Percentiles rank a stretch among this genome's conserved stretches.
These are phyloP conservation scores for Baudoinia panamericana DNA, from an alignment of 495 filamentous ascomycete species.

Conservation along the genomic window DNA sequence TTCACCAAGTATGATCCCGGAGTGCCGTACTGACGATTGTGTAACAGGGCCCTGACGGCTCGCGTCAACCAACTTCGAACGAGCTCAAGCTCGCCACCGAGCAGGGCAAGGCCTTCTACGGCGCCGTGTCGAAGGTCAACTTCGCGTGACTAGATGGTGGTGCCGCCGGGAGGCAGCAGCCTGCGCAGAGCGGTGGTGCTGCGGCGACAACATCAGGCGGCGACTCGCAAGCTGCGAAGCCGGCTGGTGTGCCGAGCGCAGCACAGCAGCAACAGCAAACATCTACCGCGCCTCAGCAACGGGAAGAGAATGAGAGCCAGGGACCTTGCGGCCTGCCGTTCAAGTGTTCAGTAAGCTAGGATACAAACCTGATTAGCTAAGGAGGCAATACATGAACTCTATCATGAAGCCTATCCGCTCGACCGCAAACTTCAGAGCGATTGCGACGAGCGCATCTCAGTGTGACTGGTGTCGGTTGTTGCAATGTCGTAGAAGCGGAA, in stretches of 20 bases:
- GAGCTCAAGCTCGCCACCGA: constrained; percentile 67
- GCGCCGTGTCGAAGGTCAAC: constrained; percentile 56
- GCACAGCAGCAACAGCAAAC: constrained; percentile 16
- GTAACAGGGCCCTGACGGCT: constrained; percentile 49
- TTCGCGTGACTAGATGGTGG: constrained; percentile 71
- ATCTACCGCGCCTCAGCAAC: constrained; percentile 12
- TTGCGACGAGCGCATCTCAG: too few relatives aligned
- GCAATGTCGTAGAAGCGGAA: too few relatives aligned
- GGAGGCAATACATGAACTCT: too few relatives aligned
- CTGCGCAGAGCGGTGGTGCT: constrained; percentile 1
- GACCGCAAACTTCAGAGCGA: too few relatives aligned
- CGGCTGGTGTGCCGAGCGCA: constrained; percentile 2
- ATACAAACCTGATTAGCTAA: not conserved
- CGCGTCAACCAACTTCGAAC: constrained; percentile 56
- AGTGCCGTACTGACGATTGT: constrained; percentile 8
- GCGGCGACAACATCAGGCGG: constrained; percentile 3
- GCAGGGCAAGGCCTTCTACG: constrained; percentile 83
- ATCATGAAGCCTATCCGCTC: too few relatives aligned
- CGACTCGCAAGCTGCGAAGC: constrained; percentile 3
- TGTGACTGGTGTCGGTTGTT: too few relatives aligned
- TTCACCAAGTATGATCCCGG: not conserved
- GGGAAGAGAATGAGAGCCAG: constrained; percentile 27
- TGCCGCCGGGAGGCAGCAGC: constrained; percentile 14
- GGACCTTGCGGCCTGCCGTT: constrained; percentile 60
- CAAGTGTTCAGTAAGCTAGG: constrained; percentile 51